Percentiles rank a stretch among this genome's conserved stretches.
Evolutionary conservation across 176 grass and related monocot genomes (phyloP).

Genomic region (Zea luxurians): DNA sequence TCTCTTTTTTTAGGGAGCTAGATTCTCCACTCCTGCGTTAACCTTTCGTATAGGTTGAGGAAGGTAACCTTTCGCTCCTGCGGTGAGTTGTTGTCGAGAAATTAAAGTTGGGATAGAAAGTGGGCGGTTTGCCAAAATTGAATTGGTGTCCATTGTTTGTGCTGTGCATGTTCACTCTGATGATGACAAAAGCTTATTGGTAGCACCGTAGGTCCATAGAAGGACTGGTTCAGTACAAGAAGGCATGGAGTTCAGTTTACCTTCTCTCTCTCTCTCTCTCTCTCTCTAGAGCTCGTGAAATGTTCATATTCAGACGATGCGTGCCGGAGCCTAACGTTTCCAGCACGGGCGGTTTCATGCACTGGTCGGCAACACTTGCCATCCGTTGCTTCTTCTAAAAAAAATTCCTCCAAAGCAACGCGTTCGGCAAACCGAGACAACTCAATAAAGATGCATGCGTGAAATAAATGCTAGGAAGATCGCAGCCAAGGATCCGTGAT

Average conservation of each 20-base stretch:
- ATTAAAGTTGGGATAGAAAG: background rate
- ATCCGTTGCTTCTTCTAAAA: conserved; percentile 33
- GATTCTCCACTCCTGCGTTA: conserved; percentile 5
- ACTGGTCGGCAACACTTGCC: background rate
- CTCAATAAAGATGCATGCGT: background rate
- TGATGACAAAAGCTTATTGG: background rate
- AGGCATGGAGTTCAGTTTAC: background rate
- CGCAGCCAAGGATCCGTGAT: conserved; percentile 4
- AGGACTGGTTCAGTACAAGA: background rate
- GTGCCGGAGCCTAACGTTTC: background rate
- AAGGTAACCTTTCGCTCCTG: background rate
- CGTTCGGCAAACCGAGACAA: conserved; percentile 21
- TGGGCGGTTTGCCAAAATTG: background rate
- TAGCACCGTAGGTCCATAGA: background rate
- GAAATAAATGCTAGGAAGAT: background rate
- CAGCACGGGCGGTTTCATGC: background rate
- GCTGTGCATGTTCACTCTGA: background rate
- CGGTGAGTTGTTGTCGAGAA: background rate
- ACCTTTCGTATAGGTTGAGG: background rate
- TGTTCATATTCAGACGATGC: background rate
- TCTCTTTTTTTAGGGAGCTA: background rate
- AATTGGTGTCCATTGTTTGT: background rate
- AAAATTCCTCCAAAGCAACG: background rate
- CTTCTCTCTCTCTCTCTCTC: too few species aligned
- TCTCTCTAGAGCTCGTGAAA: background rate